These are phyloP conservation scores for Lotmaria passim DNA, from an alignment of 208 protist genomes.

Conservation along the genomic window DNA sequence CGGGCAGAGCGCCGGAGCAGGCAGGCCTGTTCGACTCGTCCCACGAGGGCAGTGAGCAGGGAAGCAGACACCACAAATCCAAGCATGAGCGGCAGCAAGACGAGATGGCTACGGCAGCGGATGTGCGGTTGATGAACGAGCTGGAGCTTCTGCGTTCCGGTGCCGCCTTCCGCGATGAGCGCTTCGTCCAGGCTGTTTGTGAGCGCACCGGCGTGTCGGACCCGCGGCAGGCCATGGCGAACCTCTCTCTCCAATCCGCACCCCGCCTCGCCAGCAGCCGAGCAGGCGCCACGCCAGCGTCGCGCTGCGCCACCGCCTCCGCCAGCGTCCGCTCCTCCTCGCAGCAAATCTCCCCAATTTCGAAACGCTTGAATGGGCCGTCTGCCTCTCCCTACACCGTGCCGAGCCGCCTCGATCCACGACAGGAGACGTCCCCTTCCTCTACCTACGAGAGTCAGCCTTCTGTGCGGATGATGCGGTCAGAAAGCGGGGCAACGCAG, in stretches of 20 bases:
- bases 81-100: constrained; percentile 29
- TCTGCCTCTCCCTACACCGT: constrained; percentile 28
- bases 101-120: constrained; percentile 52
- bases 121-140: constrained; percentile 72
- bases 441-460: constrained; percentile 2
- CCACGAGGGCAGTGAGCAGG: background rate
- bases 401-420: constrained; percentile 3
- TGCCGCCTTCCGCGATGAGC: constrained; percentile 41
- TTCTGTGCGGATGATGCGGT: constrained; percentile 6
- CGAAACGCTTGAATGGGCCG: constrained; percentile 1
- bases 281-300: background rate
- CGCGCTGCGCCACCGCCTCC: background rate
- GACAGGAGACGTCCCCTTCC: background rate
- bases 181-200: constrained; percentile 33
- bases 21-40: background rate
- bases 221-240: constrained; percentile 30
- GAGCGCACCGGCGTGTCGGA: constrained; percentile 17
- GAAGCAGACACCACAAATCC: constrained; percentile 16
- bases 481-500: constrained; percentile 21
- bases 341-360: constrained; percentile 26
- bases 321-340: constrained; percentile 1
- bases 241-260: constrained; percentile 35
- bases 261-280: constrained; percentile 19
- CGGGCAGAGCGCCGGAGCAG: background rate
- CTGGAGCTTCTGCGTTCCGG: constrained; percentile 67